Conservation (phyloP, 2,329 filamentous ascomycete genomes). For the Ceratocystis harringtonii region DNA sequence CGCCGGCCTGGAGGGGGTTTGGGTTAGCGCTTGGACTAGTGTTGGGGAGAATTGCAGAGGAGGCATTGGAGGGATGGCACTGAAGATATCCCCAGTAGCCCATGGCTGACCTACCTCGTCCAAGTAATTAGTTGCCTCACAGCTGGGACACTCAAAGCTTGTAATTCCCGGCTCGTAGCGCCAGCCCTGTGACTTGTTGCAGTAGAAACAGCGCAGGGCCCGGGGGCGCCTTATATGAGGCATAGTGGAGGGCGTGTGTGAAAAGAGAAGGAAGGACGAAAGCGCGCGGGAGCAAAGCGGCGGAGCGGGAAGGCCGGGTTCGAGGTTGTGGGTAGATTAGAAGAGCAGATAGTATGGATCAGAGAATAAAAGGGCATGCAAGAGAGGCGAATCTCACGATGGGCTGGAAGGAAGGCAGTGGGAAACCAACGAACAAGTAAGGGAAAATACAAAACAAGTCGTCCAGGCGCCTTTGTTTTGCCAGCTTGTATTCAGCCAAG, state of each 20-base stretch:
- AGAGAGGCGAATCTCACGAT: neutral
- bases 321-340: neutral
- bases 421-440: neutral
- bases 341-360: neutral
- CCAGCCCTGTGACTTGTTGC: conserved; percentile 51
- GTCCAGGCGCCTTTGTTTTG: neutral
- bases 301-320: neutral
- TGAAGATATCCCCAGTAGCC: neutral
- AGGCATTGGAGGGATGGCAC: neutral
- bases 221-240: conserved; percentile 28
- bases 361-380: neutral
- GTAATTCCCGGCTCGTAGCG: conserved; percentile 41
- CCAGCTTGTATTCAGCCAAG: neutral
- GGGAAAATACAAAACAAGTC: neutral
- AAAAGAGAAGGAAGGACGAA: neutral
- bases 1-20: conserved; percentile 48
- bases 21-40: neutral
- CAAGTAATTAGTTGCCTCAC: conserved; percentile 77
- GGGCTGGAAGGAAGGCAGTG: neutral
- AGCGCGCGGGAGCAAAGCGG: neutral
- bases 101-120: conserved; percentile 49
- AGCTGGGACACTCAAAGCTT: conserved; percentile 60
- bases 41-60: neutral
- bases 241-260: conserved; percentile 24
- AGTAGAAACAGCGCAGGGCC: conserved; percentile 66